These are phyloP conservation scores for Aquilaria agallochum DNA, from an alignment of 441 rosid genomes.

Conservation along the genomic window DNA sequence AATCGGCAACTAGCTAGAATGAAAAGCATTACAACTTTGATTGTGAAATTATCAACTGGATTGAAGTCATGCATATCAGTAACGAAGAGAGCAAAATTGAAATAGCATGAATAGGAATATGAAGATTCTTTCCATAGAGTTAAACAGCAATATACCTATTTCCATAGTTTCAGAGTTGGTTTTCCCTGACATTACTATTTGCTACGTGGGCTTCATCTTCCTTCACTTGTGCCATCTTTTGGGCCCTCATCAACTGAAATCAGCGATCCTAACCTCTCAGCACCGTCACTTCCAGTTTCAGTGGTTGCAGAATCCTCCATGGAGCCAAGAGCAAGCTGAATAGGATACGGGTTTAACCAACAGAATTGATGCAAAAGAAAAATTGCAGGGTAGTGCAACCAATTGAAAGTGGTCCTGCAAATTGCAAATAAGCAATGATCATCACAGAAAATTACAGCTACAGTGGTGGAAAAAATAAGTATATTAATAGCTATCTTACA, in stretches of 20 bases:
- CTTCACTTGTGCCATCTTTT: slow-evolving; percentile 6
- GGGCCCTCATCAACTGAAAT: slow-evolving; percentile 25
- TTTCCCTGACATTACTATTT: too few relatives aligned
- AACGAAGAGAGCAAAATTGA: neutral
- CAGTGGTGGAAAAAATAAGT: neutral
- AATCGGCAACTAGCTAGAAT: neutral
- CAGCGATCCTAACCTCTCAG: slow-evolving; percentile 16
- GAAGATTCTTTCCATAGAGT: too few relatives aligned
- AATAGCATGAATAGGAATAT: neutral
- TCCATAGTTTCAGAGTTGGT: too few relatives aligned
- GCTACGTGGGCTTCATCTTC: too few relatives aligned
- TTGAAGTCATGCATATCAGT: neutral
- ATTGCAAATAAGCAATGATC: slow-evolving; percentile 3
- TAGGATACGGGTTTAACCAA: slow-evolving; percentile 78
- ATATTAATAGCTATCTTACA: slow-evolving; percentile 37
- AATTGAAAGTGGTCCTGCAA: slow-evolving; percentile 28
- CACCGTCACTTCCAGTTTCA: slow-evolving; percentile 28
- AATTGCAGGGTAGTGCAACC: slow-evolving; percentile 87
- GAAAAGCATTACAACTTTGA: neutral
- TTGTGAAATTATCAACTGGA: too few relatives aligned
- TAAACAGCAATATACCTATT: too few relatives aligned
- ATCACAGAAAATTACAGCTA: slow-evolving; percentile 11
- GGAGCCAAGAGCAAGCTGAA: slow-evolving; percentile 60
- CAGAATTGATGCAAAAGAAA: slow-evolving; percentile 75
- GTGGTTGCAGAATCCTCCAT: slow-evolving; percentile 33